These are phyloP conservation scores for Didymella exigua DNA, from an alignment of 2,329 filamentous ascomycete genomes.

Conservation along the genomic window DNA sequence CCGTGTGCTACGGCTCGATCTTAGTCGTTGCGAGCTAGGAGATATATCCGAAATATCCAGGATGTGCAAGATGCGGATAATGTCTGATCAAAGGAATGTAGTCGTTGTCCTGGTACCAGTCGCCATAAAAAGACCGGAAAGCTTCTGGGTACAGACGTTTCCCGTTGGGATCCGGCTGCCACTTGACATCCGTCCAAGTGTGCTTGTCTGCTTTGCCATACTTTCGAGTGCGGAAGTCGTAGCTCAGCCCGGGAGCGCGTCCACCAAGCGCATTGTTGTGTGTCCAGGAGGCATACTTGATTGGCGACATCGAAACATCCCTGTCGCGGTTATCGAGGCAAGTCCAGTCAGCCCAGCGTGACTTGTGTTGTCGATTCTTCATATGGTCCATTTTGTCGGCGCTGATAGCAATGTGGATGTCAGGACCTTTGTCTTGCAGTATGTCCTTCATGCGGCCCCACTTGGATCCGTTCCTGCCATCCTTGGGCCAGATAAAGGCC, in stretches of 20 bases:
- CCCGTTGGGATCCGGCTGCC: constrained; percentile 34
- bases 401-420: constrained; percentile 52
- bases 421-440: constrained; percentile 50
- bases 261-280: constrained; percentile 21
- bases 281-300: constrained; percentile 27
- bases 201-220: constrained; percentile 31
- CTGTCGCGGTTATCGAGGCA: constrained; percentile 32
- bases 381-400: constrained; percentile 48
- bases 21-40: background rate
- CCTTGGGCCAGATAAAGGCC: constrained; percentile 54
- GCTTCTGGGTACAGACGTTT: constrained; percentile 33
- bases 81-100: constrained; percentile 17
- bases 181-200: constrained; percentile 44
- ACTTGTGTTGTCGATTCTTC: constrained; percentile 44
- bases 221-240: constrained; percentile 47
- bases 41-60: background rate
- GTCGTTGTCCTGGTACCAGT: constrained; percentile 33
- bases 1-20: background rate
- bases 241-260: constrained; percentile 26
- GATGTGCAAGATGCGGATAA: background rate
- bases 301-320: constrained; percentile 18
- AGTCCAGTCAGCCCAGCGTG: constrained; percentile 47
- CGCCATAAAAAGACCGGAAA: constrained; percentile 31
- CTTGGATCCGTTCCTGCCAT: constrained; percentile 47
- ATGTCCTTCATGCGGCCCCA: constrained; percentile 53